A percentile compares a stretch with the other conserved stretches of the same genome.
phyloP scores from a whole-genome alignment of 2,329 filamentous ascomycete genomes.

The Trichophyton mentagrophytes region DNA sequence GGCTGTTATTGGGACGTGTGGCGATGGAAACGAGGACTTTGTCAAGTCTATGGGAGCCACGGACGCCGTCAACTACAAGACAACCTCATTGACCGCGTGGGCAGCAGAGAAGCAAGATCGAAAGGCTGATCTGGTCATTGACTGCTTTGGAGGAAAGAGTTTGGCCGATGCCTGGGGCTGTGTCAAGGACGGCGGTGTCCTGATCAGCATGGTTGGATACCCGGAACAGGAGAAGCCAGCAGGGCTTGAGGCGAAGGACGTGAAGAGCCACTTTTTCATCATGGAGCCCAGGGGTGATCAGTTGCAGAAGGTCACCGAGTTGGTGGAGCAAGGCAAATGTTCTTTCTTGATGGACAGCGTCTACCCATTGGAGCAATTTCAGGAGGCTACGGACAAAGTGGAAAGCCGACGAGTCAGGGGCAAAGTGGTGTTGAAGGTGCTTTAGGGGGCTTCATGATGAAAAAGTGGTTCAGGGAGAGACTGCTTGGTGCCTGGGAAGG shows the following conservation, averaged over 20 bases:
- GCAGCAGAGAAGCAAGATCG: conserved; percentile 15
- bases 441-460: not conserved
- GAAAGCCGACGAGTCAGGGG: conserved; percentile 31
- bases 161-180: conserved; percentile 34
- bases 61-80: conserved; percentile 31
- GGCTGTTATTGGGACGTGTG: conserved; percentile 29
- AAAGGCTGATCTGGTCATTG: conserved; percentile 34
- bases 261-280: conserved; percentile 32
- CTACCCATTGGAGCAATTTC: conserved; percentile 29
- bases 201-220: conserved; percentile 32
- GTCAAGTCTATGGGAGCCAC: conserved; percentile 31
- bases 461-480: not conserved
- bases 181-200: conserved; percentile 25
- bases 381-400: conserved; percentile 29
- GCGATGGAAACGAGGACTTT: conserved; percentile 27
- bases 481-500: not conserved
- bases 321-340: conserved; percentile 29
- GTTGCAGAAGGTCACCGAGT: conserved; percentile 25
- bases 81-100: conserved; percentile 19
- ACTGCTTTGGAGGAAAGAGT: conserved; percentile 32
- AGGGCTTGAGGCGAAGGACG: conserved; percentile 15
- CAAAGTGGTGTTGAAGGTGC: conserved; percentile 29
- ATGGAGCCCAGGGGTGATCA: conserved; percentile 27
- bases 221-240: conserved; percentile 22
- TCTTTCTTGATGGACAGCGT: conserved; percentile 31